Evolutionary conservation across 768 basidiomycete species (phyloP), one percentile per base, ranked within the genome.

Genomic region (Lactifluus hygrophoroides): DNA sequence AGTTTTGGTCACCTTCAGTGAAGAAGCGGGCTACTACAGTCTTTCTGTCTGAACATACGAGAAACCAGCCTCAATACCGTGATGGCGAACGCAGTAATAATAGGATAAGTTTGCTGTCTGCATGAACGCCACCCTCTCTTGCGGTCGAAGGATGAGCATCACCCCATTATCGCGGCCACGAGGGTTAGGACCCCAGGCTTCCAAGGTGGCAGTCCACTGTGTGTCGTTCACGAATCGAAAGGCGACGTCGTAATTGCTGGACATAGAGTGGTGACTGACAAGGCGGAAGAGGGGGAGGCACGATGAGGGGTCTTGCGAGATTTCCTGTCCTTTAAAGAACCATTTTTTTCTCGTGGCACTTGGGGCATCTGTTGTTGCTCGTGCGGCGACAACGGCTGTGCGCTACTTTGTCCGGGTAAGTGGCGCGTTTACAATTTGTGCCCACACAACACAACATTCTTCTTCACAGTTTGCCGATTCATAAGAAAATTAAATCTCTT

Each of bases 181-280:
- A 30, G 74, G 50, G 35, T 61, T 53, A 32, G 55, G 55, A 17
- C 62, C 62, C 62, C 62, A 63, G 37, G 57, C 68, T 61, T 76
- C 76, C 56, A 82, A 60, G 13, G 72, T 76, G 9, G 70, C 72
- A 25, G 73, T 59, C 50, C 71, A 69, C 13, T 66, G 35, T 14
- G 75, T 77, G 66, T 81, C 75, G 70, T 82, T 83, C 37, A 68
- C 66, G 60, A 82, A 68, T 59, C 80, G 78, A 65, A 82, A 72
- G 37, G 79, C 61, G 44, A 82, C 75, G 66, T 82, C 80, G 70
- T 77, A 82, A 40, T 79, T 74, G 44, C n/a, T 35, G 14, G 53
- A 37, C 58, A 54, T 64, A 35, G 25, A n/a, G 37, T 3, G 28
- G 28, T 17, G 45, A 27, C 38, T 30, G 32, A 49, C n/a, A 27